Percentiles rank a stretch among this genome's conserved stretches.
Conservation (phyloP, 106 monocot genomes). For the Acanthochlamys bracteata region DNA sequence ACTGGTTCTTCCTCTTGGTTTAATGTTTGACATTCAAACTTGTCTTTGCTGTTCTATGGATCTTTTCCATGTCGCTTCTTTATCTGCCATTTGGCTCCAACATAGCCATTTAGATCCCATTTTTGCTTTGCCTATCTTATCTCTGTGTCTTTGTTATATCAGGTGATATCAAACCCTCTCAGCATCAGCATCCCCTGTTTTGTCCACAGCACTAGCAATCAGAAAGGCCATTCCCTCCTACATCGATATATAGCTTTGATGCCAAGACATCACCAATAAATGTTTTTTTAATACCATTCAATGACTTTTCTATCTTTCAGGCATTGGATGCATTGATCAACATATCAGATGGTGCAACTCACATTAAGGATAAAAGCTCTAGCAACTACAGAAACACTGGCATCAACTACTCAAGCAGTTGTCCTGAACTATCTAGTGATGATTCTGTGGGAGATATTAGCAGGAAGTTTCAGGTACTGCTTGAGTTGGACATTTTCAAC, state of each 20-base stretch:
- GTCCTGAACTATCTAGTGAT: constrained; percentile 7
- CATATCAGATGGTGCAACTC: constrained; percentile 21
- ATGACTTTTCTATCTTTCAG: constrained; percentile 17
- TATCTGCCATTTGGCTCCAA: too few relatives aligned
- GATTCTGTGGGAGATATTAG: constrained; percentile 4
- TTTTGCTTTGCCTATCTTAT: too few relatives aligned
- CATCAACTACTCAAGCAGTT: constrained; percentile 10
- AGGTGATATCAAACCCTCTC: neutral
- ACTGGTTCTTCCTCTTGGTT: too few relatives aligned
- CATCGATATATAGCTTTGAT: neutral
- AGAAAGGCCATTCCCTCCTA: neutral
- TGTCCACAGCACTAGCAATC: neutral
- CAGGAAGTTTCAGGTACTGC: constrained; percentile 19
- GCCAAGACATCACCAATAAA: neutral
- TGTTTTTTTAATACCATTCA: neutral
- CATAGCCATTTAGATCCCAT: too few relatives aligned
- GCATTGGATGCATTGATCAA: constrained; percentile 59
- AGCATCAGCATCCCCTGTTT: neutral
- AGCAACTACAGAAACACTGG: neutral
- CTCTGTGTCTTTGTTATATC: too few relatives aligned
- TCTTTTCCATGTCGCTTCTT: too few relatives aligned
- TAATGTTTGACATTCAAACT: too few relatives aligned
- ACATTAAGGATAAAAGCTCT: constrained; percentile 7
- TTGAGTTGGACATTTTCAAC: neutral
- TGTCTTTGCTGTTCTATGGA: too few relatives aligned